Base-by-base conservation (phyloP, 352 stramenopile genomes). In the Phytophthora tubulina region DNA sequence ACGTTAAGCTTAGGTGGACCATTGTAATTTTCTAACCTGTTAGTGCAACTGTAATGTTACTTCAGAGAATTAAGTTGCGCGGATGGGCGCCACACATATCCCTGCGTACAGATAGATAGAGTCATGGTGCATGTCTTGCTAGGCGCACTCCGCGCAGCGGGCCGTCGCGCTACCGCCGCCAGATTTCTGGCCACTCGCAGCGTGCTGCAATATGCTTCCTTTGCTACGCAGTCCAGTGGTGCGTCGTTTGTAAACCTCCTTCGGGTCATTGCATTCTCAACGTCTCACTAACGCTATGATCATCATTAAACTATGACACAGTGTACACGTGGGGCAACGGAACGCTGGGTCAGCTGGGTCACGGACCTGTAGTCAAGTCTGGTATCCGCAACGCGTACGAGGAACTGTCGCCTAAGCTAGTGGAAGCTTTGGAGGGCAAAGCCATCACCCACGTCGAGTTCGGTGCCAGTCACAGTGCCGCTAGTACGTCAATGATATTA, bases 261-360 rank as follows among this genome's bases (percentile, higher is more conserved):
- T 13, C 1, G 35, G 35, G 21, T 27, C 21, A 27, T 27, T 27
- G 21, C 21, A 27, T 27, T 1, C 21, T 27, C 35, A 39, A 39
- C 2, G 1, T 39, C 3, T 11, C 27, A 6, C 17, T 50, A 50
- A 50, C 27, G 7, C 1, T 39, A 6, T 14, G 4, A 41, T 36
- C 11, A 14, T 57, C 13, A 15, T 30, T 70, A 14, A 36, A 44
- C 61, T 51, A 45, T 44, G 17, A 31, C 30, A 30, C 31, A 92
- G 86, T 94, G 66, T 94, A 84, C 72, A 91, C 84, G 33, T 97
- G 92, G 92, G 92, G 92, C 56, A 93, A 85, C 44, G 92, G 92
- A 7, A 94, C 85, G 6, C 71, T 96, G 27, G 92, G 92, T 3
- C 91, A 97, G 70, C 69, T 97, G 44, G 92, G 90, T 11, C 88